These are phyloP conservation scores for Brassica balearica DNA, from an alignment of 441 rosid genomes.

Conservation along the genomic window DNA sequence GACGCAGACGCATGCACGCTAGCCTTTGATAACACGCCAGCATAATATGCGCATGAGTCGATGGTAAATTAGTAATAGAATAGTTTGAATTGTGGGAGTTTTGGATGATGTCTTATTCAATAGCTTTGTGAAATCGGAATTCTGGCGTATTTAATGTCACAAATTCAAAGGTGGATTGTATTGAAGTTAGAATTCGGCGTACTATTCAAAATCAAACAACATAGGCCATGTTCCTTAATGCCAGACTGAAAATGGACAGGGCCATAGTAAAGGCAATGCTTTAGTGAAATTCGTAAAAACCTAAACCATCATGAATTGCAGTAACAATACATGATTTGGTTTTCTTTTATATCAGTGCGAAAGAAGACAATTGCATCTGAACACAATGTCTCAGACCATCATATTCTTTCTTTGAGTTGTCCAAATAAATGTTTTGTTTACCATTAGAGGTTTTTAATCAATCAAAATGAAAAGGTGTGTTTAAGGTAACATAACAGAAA, in stretches of 20 bases:
- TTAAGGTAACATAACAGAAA: not conserved
- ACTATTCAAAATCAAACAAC: not conserved
- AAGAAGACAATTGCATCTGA: not conserved
- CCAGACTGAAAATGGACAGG: not conserved
- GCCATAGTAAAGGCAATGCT: not conserved
- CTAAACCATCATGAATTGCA: not conserved
- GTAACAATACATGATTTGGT: not conserved
- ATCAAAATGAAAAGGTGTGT: not conserved
- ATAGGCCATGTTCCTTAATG: not conserved
- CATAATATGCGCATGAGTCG: not conserved
- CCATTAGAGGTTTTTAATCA: not conserved
- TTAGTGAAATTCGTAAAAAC: not conserved
- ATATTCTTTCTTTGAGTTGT: constrained; percentile 1
- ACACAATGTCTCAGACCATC: not conserved
- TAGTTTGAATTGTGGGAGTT: not conserved
- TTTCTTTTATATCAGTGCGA: too few species aligned
- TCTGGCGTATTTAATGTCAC: too few species aligned
- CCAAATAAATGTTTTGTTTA: not conserved
- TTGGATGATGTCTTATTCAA: not conserved
- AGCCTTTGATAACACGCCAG: not conserved
- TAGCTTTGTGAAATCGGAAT: not conserved
- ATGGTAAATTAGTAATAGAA: not conserved
- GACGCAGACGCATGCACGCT: not conserved
- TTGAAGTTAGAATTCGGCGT: too few species aligned
- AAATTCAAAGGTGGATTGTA: too few species aligned